Base-by-base conservation (phyloP, 2,329 filamentous ascomycete genomes). In the Aspergillus ochraceus region DNA sequence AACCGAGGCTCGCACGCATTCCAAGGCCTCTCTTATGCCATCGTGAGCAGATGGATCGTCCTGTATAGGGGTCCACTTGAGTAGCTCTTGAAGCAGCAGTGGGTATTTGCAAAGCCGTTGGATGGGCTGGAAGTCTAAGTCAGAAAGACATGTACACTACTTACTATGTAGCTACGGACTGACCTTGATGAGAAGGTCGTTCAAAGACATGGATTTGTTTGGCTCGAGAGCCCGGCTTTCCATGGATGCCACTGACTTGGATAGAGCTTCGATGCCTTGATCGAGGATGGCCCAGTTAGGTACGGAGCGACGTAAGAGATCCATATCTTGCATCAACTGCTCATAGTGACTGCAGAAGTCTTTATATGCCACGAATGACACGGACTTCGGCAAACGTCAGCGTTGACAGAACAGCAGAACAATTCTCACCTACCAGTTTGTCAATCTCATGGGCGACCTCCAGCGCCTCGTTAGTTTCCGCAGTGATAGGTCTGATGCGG, bases 91-190 rank as follows among this genome's bases (percentile, higher is more conserved):
- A 69, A 98, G 93, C 2, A 98, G 80, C 4, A 99, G 80, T 11
- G 92, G 92, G 71, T 98, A 98, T 77, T 90, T 92, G 79, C 92
- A 96, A 22, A 97, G 85, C 57, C 94, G 86, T 76, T 99, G 94
- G 20, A 97, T 93, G 0, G 94, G 95, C 91, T 96, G 32, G 52
- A 10, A 0, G n/a, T 12, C 36, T 17, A 5, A n/a, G 50, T 73
- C 36, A 73, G 59, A 26, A 42, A 47, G 20, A 3, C 26, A 22
- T 20, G 20, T 20, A 19, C n/a, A 19, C 29, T 22, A 46, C 24
- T 32, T 17, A 45, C 62, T 26, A 58, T 57, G 11, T 36, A 58
- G 66, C 63, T 63, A 32, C 36, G 52, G 75, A 45, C 51, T 64
- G 67, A 91, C 92, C 85, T 98, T 98, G 66, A 97, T 92, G 57